These are phyloP conservation scores for Wickerhamomyces chambardii DNA, from an alignment of 805 yeast genomes.

Conservation along the genomic window DNA sequence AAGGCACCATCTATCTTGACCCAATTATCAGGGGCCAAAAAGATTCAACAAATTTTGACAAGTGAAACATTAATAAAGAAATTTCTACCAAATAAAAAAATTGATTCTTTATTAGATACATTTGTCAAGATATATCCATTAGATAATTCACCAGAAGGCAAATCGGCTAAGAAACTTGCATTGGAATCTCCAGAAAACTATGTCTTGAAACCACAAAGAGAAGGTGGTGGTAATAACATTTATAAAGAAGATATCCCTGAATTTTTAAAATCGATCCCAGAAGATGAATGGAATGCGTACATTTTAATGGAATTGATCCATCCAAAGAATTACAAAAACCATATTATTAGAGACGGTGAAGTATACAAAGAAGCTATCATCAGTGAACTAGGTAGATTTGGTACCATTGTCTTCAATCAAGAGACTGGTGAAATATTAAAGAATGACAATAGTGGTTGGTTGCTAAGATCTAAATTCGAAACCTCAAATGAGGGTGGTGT, in stretches of 20 bases:
- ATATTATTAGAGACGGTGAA: conserved; percentile 59
- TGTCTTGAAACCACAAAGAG: conserved; percentile 96
- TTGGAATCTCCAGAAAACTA: conserved; percentile 56
- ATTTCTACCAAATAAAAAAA: conserved; percentile 28
- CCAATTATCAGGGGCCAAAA: conserved; percentile 90
- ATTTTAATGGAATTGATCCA: conserved; percentile 89
- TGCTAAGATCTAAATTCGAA: conserved; percentile 82
- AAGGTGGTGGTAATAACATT: conserved; percentile 97
- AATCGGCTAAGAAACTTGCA: conserved; percentile 56
- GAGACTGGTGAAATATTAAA: conserved; percentile 40
- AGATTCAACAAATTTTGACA: conserved; percentile 85
- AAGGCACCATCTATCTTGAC: conserved; percentile 88
- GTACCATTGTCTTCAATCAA: conserved; percentile 71
- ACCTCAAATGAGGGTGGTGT: conserved; percentile 96
- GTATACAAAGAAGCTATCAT: conserved; percentile 65
- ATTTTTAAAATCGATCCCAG: conserved; percentile 50
- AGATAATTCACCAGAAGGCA: conserved; percentile 61
- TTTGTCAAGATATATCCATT: conserved; percentile 86
- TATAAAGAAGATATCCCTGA: conserved; percentile 80
- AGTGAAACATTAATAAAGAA: conserved; percentile 34
- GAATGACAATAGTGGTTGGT: conserved; percentile 75
- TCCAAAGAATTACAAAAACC: conserved; percentile 63
- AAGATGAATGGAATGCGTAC: conserved; percentile 80
- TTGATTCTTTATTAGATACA: conserved; percentile 35
- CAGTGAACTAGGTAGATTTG: conserved; percentile 89